These are phyloP conservation scores for Przewalskia tangutica DNA, from an alignment of 257 asterid species.

Conservation along the genomic window DNA sequence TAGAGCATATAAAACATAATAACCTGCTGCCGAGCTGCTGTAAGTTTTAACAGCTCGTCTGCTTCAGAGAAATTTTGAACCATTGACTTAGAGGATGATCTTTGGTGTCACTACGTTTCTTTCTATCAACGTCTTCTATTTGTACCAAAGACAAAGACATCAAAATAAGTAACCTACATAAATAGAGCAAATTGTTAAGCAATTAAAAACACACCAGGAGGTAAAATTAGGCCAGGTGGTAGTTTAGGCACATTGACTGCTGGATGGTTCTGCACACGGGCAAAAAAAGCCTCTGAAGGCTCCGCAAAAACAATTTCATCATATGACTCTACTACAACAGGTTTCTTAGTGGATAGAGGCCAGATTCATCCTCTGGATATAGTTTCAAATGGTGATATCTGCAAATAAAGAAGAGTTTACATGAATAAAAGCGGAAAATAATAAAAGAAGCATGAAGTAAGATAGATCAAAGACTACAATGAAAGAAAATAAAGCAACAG, in stretches of 20 bases:
- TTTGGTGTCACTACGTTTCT: slow-evolving; percentile 49
- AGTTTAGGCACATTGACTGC: slow-evolving; percentile 66
- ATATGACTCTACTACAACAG: slow-evolving; percentile 68
- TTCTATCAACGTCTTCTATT: slow-evolving; percentile 40
- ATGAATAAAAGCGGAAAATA: not conserved
- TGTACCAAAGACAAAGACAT: slow-evolving; percentile 25
- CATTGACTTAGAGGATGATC: slow-evolving; percentile 74
- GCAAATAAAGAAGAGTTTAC: not conserved
- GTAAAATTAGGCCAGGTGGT: slow-evolving; percentile 44
- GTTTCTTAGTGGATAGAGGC: slow-evolving; percentile 65
- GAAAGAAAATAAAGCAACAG: not conserved
- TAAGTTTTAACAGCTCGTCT: slow-evolving; percentile 80
- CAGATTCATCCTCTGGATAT: slow-evolving; percentile 75
- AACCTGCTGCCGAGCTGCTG: slow-evolving; percentile 93
- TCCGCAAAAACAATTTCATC: slow-evolving; percentile 75
- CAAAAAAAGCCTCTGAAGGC: slow-evolving; percentile 66
- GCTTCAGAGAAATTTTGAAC: slow-evolving; percentile 80
- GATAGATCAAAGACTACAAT: not conserved
- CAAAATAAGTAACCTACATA: slow-evolving; percentile 3
- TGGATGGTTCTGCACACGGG: slow-evolving; percentile 66
- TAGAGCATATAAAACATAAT: slow-evolving; percentile 8
- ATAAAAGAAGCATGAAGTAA: not conserved
- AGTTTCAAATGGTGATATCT: slow-evolving; percentile 84
- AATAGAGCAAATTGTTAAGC: not conserved
- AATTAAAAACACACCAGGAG: slow-evolving; percentile 36